Evolutionary conservation across 2,329 filamentous ascomycete species (phyloP), one percentile per base, ranked within the genome.

Genomic region (Trichoderma guizhouense): DNA sequence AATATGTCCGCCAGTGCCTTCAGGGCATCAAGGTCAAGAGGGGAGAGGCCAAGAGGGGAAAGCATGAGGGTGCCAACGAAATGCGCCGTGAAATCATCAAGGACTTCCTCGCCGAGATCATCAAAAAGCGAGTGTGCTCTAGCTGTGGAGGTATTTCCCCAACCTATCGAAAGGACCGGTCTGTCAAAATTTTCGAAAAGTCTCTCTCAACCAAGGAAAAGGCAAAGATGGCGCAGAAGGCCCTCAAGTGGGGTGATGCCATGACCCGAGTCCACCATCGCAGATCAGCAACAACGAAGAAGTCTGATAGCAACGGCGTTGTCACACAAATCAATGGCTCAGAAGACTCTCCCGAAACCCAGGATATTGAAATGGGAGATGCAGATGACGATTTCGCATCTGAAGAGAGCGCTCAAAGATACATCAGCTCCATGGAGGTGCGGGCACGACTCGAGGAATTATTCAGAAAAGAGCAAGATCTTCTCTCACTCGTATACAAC

Each of bases 131-230:
- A 76, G 88, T 88, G 77, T 99, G 96, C 82, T 85, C 84, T 60
- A 86, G 83, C 70, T 91, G 89, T 76, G 83, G 84, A 64, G 92
- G 92, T 32, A 89, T 96, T 73, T 95, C 92, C 15, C 95, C 94
- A 12, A 86, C 86, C 2, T 98, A 93, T 82, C 91, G 95, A 76
- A 98, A 97, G 80, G 95, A 99, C 78, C 88, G 92, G 57, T 96
- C 90, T 77, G 92, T 95, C 79, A 99, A 98, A 82, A 94, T 99
- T 69, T 99, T 98, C 81, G 91, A 95, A 79, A 96, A 93, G 79
- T 86, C 92, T 2, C 83, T 98, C 71, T 88, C 87, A 61, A 82
- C 87, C 61, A 97, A 97, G 80, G 90, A 96, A 43, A 90, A 90
- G 79, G 87, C 90, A 55, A 90, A 91, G 73, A 97, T 97, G 92